phyloP scores from a whole-genome alignment of 1,284 basidiomycete species.

The Earliella scabrosa region DNA sequence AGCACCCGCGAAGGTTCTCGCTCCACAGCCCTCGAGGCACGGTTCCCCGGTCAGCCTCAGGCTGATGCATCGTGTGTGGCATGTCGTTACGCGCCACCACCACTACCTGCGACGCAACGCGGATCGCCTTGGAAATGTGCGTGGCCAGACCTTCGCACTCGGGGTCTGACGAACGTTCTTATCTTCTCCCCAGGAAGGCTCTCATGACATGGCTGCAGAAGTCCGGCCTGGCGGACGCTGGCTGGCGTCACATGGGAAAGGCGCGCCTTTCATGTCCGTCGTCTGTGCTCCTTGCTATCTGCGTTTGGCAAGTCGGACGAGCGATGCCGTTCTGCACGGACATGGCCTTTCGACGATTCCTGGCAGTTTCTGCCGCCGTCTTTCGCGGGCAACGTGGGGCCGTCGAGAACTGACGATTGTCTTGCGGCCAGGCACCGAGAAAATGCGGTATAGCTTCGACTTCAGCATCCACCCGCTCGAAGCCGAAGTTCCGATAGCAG shows the following conservation, averaged over 20 bases:
- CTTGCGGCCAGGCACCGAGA: too few relatives aligned
- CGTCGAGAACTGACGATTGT: too few relatives aligned
- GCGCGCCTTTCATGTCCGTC: conserved; percentile 19
- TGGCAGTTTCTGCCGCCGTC: too few relatives aligned
- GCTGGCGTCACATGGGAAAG: conserved; percentile 9
- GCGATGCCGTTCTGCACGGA: background rate
- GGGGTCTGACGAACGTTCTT: background rate
- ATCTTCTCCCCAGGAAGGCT: background rate
- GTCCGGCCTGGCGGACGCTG: conserved; percentile 5
- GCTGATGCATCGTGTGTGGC: too few relatives aligned
- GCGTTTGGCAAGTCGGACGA: background rate
- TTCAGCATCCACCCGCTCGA: too few relatives aligned
- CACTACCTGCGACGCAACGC: background rate
- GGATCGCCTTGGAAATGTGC: background rate
- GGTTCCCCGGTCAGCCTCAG: too few relatives aligned
- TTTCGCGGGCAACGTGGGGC: too few relatives aligned
- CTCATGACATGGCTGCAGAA: conserved; percentile 10
- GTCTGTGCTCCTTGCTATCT: background rate
- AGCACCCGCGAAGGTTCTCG: too few relatives aligned
- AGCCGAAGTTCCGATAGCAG: too few relatives aligned
- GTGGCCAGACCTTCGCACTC: background rate
- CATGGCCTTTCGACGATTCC: background rate
- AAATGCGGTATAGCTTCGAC: too few relatives aligned
- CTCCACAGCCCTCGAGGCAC: background rate
- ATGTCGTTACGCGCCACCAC: too few relatives aligned